Evolutionary conservation across 2,329 filamentous ascomycete genomes (phyloP).

Genomic region (Ilyonectria destructans): DNA sequence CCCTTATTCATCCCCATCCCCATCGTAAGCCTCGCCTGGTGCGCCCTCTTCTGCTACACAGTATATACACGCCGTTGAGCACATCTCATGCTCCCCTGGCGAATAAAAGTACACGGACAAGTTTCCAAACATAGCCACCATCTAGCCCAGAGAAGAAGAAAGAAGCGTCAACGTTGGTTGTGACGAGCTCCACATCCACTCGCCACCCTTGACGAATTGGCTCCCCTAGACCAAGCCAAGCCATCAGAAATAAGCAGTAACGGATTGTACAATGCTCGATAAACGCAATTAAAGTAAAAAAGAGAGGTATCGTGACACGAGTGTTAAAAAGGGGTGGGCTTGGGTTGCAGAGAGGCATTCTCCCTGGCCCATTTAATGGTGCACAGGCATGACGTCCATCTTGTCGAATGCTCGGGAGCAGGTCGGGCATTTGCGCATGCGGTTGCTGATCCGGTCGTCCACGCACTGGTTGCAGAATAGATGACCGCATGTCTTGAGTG

Average conservation of each 20-base stretch:
- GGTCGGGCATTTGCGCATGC: conserved; percentile 94
- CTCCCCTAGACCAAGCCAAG: conserved; percentile 24
- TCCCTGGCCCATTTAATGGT: conserved; percentile 56
- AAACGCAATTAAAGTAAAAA: conserved; percentile 44
- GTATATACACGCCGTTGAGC: conserved; percentile 47
- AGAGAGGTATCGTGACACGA: conserved; percentile 46
- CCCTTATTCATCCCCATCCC: conserved; percentile 38
- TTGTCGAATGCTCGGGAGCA: conserved; percentile 94
- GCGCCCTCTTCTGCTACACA: conserved; percentile 36
- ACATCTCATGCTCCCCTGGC: conserved; percentile 27
- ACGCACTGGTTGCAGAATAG: conserved; percentile 94
- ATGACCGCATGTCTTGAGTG: conserved; percentile 94
- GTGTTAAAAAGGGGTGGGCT: conserved; percentile 29
- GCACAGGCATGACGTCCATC: conserved; percentile 87
- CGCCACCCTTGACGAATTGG: conserved; percentile 11
- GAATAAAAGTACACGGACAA: conserved; percentile 50
- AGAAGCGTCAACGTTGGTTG: conserved; percentile 39
- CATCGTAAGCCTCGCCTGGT: conserved; percentile 23
- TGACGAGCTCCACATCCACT: conserved; percentile 37
- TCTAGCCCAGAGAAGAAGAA: conserved; percentile 50
- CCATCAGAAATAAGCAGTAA: conserved; percentile 34
- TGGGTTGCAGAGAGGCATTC: conserved; percentile 22
- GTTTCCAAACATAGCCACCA: conserved; percentile 49
- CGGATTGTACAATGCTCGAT: conserved; percentile 41
- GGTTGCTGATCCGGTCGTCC: conserved; percentile 89